Conservation (phyloP, 176 grass and related monocot species). For the Stipa capillata region DNA sequence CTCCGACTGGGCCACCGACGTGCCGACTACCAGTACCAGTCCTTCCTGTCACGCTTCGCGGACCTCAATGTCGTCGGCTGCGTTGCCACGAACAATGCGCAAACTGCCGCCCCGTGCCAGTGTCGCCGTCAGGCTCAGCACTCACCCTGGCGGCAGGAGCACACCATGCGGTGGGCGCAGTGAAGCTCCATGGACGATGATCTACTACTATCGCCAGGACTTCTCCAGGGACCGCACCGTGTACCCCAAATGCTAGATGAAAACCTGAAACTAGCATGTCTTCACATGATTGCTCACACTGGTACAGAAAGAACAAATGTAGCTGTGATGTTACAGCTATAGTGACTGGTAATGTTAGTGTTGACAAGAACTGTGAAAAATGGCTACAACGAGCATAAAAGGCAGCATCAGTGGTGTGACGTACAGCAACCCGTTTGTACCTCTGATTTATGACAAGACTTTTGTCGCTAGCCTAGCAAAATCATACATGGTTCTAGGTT, state of each 20-base stretch:
- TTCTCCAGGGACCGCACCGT: slow-evolving; percentile 43
- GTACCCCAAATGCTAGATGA: slow-evolving; percentile 47
- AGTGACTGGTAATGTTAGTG: neutral
- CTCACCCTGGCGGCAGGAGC: slow-evolving; percentile 35
- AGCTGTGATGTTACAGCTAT: too few relatives aligned
- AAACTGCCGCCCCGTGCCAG: slow-evolving; percentile 18
- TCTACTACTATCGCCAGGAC: slow-evolving; percentile 60
- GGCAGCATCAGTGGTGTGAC: too few relatives aligned
- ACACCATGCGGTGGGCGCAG: slow-evolving; percentile 61
- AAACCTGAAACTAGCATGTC: too few relatives aligned
- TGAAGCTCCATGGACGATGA: slow-evolving; percentile 42
- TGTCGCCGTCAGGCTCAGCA: slow-evolving; percentile 17
- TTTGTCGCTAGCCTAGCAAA: too few relatives aligned
- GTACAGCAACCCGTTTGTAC: slow-evolving; percentile 6
- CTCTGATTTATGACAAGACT: neutral
- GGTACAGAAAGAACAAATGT: too few relatives aligned
- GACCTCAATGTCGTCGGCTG: slow-evolving; percentile 39
- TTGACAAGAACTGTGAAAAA: slow-evolving; percentile 1
- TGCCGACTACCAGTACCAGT: slow-evolving; percentile 53
- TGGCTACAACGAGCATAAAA: neutral
- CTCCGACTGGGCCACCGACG: slow-evolving; percentile 53
- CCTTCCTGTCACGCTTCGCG: slow-evolving; percentile 31
- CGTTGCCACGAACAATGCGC: neutral
- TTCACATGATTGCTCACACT: too few relatives aligned
- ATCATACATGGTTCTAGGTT: neutral